phyloP scores from a whole-genome alignment of 73 alveolate genomes.

The Paramecium caudatum region DNA sequence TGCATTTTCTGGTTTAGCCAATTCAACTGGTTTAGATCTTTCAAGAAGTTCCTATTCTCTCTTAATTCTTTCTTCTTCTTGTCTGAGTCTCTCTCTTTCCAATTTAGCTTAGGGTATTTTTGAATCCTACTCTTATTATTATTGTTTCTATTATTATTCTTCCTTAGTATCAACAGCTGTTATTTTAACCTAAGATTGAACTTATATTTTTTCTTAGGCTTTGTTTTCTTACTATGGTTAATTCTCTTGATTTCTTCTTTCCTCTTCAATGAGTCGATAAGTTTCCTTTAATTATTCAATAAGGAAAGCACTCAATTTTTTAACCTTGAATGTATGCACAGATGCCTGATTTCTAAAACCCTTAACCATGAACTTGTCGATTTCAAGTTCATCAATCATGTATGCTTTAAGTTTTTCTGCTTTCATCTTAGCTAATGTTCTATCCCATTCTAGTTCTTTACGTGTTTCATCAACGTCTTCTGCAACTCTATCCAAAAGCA shows the following conservation, averaged over 20 bases:
- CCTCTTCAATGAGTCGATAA: constrained; percentile 81
- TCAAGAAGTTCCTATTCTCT: constrained; percentile 84
- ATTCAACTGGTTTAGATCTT: constrained; percentile 88
- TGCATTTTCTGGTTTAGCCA: constrained; percentile 88
- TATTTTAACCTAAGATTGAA: neutral
- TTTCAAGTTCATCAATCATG: constrained; percentile 81
- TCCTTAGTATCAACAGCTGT: constrained; percentile 64
- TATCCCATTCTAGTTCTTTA: constrained; percentile 93
- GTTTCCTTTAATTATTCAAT: constrained; percentile 65
- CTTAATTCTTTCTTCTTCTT: constrained; percentile 78
- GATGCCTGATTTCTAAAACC: constrained; percentile 80
- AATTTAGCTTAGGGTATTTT: constrained; percentile 81
- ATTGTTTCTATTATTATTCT: constrained; percentile 30
- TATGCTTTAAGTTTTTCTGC: constrained; percentile 77
- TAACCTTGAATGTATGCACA: constrained; percentile 93
- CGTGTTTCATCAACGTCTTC: constrained; percentile 84
- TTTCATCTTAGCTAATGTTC: constrained; percentile 84
- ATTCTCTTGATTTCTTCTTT: constrained; percentile 77
- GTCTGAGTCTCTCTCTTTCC: constrained; percentile 80
- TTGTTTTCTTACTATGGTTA: neutral
- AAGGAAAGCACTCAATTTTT: constrained; percentile 83
- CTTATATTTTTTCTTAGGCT: constrained; percentile 9
- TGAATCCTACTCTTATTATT: constrained; percentile 75
- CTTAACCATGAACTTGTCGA: constrained; percentile 89
- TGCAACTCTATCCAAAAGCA: constrained; percentile 84